These are phyloP conservation scores for Amoeboaphelidium occidentale DNA, from an alignment of 371 early-diverging fungal genomes.

Conservation along the genomic window DNA sequence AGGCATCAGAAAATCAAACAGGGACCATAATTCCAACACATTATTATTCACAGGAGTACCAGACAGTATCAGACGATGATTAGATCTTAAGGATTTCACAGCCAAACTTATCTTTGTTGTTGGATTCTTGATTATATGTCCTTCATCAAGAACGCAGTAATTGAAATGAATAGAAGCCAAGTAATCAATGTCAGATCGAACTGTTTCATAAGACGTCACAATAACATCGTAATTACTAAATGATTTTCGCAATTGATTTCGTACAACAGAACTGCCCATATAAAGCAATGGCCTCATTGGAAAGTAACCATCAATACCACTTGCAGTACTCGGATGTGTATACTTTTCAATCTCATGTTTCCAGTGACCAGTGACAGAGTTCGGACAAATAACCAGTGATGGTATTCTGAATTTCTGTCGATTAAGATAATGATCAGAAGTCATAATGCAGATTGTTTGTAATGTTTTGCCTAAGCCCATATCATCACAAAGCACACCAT, in stretches of 20 bases:
- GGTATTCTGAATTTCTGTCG: slow-evolving; percentile 32
- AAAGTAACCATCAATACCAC: too few relatives aligned
- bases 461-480: slow-evolving; percentile 98
- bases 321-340: too few relatives aligned
- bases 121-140: slow-evolving; percentile 94
- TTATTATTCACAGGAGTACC: slow-evolving; percentile 99
- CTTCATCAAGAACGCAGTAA: slow-evolving; percentile 97
- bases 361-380: slow-evolving; percentile 95
- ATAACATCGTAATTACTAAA: slow-evolving; percentile 36
- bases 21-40: slow-evolving; percentile 87
- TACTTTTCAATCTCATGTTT: slow-evolving; percentile 72
- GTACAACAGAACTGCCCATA: slow-evolving; percentile 50
- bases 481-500: slow-evolving; percentile 96
- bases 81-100: slow-evolving; percentile 52
- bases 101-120: slow-evolving; percentile 79
- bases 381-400: slow-evolving; percentile 90
- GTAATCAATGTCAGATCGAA: slow-evolving; percentile 79
- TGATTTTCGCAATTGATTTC: slow-evolving; percentile 24
- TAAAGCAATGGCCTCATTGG: slow-evolving; percentile 57
- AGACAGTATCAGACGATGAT: slow-evolving; percentile 77
- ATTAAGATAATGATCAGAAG: slow-evolving; percentile 57
- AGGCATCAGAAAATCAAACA: slow-evolving; percentile 96
- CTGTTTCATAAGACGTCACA: slow-evolving; percentile 87
- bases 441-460: slow-evolving; percentile 86
- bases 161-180: slow-evolving; percentile 53